These are phyloP conservation scores for Astragalus membranaceus DNA, from an alignment of 306 rosid species.

Conservation along the genomic window DNA sequence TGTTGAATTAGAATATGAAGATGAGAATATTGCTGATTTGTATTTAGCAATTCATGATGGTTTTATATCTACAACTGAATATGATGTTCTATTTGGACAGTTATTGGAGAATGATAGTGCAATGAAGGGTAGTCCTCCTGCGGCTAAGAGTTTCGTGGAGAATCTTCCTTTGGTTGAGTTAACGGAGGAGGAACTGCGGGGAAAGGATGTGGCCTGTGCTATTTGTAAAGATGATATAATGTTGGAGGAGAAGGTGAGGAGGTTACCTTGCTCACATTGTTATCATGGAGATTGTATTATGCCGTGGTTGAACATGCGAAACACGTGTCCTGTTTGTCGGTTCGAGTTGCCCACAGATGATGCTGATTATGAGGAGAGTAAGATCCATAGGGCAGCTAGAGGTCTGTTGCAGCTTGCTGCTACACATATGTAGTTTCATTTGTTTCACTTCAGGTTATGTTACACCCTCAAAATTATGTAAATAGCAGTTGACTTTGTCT, in stretches of 20 bases:
- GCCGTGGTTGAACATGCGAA: constrained; percentile 82
- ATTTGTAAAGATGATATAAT: constrained; percentile 66
- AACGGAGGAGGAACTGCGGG: constrained; percentile 46
- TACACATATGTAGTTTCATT: constrained; percentile 35
- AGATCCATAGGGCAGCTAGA: constrained; percentile 31
- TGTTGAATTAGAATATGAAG: constrained; percentile 27
- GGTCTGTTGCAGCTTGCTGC: constrained; percentile 36
- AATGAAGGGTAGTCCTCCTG: constrained; percentile 73
- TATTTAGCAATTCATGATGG: constrained; percentile 41
- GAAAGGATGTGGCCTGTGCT: constrained; percentile 55
- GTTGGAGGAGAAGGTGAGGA: constrained; percentile 65
- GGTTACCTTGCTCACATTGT: constrained; percentile 78
- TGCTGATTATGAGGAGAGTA: constrained; percentile 68
- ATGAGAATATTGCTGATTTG: constrained; percentile 21
- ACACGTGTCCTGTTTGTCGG: constrained; percentile 89
- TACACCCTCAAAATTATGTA: constrained; percentile 17
- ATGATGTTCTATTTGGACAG: constrained; percentile 55
- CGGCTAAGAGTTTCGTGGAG: constrained; percentile 53
- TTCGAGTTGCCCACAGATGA: constrained; percentile 84
- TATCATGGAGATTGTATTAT: constrained; percentile 85
- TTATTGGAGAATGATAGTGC: constrained; percentile 58
- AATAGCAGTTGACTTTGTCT: constrained; percentile 32
- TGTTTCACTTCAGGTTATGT: constrained; percentile 35
- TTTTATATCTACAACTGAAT: constrained; percentile 39
- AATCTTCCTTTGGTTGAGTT: constrained; percentile 66